Evolutionary conservation across 495 filamentous ascomycete genomes (phyloP).

Genomic region (Aspergillus mulundensis): DNA sequence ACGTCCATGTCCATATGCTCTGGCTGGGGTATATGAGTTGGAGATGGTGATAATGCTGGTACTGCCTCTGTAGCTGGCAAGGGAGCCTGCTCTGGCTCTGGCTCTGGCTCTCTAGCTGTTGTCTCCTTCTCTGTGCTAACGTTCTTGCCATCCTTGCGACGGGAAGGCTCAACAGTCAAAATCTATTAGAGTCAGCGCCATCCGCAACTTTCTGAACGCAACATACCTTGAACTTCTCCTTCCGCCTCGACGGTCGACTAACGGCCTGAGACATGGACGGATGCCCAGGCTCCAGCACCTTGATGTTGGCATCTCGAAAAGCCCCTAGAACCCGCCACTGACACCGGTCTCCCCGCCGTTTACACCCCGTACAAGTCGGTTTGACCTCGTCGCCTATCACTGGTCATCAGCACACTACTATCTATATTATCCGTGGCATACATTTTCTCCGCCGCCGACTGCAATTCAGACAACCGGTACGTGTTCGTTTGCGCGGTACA

Average conservation of each 20-base stretch:
- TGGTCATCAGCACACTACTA: not conserved
- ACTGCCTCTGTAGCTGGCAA: no score
- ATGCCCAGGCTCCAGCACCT: constrained; percentile 27
- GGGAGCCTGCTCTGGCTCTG: no score
- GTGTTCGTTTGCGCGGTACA: constrained; percentile 27
- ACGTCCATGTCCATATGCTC: not conserved
- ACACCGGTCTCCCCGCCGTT: constrained; percentile 28
- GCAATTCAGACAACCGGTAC: constrained; percentile 34
- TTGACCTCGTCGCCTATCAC: constrained; percentile 26
- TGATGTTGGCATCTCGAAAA: constrained; percentile 33
- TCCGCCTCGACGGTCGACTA: constrained; percentile 16
- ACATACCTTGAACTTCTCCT: constrained; percentile 31
- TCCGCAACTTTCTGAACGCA: not conserved
- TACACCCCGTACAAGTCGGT: constrained; percentile 30
- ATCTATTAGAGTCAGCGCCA: constrained; percentile 10
- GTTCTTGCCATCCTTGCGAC: not conserved
- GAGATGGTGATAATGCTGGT: no score
- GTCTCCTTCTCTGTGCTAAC: not conserved
- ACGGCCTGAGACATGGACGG: constrained; percentile 29
- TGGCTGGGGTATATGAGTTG: not conserved
- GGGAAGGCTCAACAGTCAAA: constrained; percentile 12
- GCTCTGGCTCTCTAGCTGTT: no score
- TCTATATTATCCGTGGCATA: not conserved
- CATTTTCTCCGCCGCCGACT: constrained; percentile 32
- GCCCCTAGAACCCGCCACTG: constrained; percentile 33